These are phyloP conservation scores for Vigna mungo DNA, from an alignment of 306 rosid species.

Conservation along the genomic window DNA sequence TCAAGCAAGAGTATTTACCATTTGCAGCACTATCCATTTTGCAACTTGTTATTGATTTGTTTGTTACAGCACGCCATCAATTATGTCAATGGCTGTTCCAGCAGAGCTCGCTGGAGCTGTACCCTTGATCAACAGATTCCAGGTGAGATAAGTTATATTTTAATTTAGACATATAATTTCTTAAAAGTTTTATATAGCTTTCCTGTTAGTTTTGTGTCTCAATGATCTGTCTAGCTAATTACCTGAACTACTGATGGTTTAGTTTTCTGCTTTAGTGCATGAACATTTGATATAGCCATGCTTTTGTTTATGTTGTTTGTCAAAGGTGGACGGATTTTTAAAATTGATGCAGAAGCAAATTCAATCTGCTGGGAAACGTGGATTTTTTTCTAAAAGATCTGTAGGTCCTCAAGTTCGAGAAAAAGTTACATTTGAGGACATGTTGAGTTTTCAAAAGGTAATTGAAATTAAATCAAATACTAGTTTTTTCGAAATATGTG, in stretches of 20 bases:
- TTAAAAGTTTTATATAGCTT: neutral
- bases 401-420: constrained; percentile 79
- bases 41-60: constrained; percentile 30
- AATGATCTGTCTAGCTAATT: constrained; percentile 21
- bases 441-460: constrained; percentile 98
- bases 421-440: constrained; percentile 87
- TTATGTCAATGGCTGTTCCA: constrained; percentile 77
- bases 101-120: constrained; percentile 91
- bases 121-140: constrained; percentile 88
- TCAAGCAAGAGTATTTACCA: neutral
- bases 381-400: constrained; percentile 84
- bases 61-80: constrained; percentile 73
- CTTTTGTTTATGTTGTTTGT: constrained; percentile 31
- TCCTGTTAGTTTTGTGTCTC: constrained; percentile 2
- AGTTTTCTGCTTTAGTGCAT: constrained; percentile 27
- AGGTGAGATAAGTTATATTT: constrained; percentile 55
- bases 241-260: constrained; percentile 16
- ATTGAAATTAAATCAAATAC: neutral
- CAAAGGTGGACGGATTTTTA: constrained; percentile 88
- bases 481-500: neutral
- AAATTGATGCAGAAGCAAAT: constrained; percentile 95
- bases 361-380: constrained; percentile 94
- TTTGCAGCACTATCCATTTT: constrained; percentile 12
- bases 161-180: constrained; percentile 3
- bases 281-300: constrained; percentile 18